Base-by-base conservation (phyloP, 208 protist genomes). In the Crithidia bombi region DNA sequence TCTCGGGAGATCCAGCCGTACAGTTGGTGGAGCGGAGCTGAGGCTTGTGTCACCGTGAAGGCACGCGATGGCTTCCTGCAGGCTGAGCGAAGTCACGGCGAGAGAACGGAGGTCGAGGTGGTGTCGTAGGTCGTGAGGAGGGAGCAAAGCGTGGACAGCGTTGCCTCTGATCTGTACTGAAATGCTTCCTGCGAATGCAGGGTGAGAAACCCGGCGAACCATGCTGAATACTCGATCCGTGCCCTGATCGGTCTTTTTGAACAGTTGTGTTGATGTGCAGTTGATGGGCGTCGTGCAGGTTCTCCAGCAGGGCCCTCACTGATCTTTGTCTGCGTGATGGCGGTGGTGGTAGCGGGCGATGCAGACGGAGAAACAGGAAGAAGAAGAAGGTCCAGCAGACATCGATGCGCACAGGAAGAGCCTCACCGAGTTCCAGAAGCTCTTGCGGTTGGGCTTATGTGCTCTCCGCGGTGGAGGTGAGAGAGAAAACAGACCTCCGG, bases 1-100 rank as follows among this genome's bases (percentile, higher is more conserved):
- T 69, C 47, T 51, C 28, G 25, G 17, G 64, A 39, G 23, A 69
- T 38, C 21, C 35, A 69, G 23, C 64, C 64, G 33, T 19, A 12
- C 12, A 69, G 51, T 0, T 2, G 15, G 0, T 5, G 17, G 25
- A 35, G n/a, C 25, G 28, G 51, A 36, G 25, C 5, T 19, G 12
- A 33, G 11, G 2, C 19, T 11, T 6, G 7, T 19, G 14, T 33
- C 9, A 1, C 46, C 61, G 28, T 66, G 61, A 10, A 66, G 32
- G 30, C 61, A 66, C 32, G 46, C 11, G 32, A 66, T 25, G 0
- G 47, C 0, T 25, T 66, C 30, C 21, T 54, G 6, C 6, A 7
- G 49, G 5, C n/a, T 5, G 10, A 32, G 23, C 7, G 50, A 56
- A 12, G 5, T 19, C 10, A 56, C 4, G 5, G 30, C 5, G 10